Evolutionary conservation across 192 early-diverging fungal genomes (phyloP).

Genomic region (Linnemannia exigua): DNA sequence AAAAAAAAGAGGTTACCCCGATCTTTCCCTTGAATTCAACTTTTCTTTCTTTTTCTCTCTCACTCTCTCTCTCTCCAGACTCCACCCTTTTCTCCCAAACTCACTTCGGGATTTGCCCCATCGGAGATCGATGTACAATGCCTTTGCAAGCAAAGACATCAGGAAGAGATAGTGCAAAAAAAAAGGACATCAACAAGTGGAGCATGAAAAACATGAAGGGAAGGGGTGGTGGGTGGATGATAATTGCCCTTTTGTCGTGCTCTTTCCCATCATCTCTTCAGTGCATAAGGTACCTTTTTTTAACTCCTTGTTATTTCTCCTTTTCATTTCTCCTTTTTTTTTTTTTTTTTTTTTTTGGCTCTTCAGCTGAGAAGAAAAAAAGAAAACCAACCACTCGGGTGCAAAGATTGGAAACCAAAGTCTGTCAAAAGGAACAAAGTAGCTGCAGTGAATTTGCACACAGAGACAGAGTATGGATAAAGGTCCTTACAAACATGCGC

Average conservation of each 20-base stretch:
- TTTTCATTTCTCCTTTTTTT: neutral
- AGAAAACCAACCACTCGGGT: neutral
- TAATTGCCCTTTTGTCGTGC: neutral
- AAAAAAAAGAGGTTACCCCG: neutral
- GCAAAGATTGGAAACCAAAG: neutral
- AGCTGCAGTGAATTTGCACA: neutral
- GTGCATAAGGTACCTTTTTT: too few relatives aligned
- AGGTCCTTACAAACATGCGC: too few relatives aligned
- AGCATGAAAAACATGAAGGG: neutral
- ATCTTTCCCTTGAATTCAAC: neutral
- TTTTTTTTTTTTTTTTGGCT: neutral
- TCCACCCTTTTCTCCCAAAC: neutral
- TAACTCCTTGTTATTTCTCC: neutral
- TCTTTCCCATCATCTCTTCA: neutral
- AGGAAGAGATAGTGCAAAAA: neutral
- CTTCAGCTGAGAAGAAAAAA: neutral
- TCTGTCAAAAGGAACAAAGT: neutral
- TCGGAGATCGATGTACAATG: neutral
- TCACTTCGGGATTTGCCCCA: neutral
- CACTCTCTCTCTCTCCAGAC: neutral
- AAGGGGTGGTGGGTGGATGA: neutral
- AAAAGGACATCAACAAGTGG: neutral
- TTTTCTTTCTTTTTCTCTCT: too few relatives aligned
- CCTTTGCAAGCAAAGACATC: neutral
- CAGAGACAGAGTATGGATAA: too few relatives aligned